Evolutionary conservation across 768 basidiomycete species (phyloP).

Genomic region (Rhodotorula taiwanensis): DNA sequence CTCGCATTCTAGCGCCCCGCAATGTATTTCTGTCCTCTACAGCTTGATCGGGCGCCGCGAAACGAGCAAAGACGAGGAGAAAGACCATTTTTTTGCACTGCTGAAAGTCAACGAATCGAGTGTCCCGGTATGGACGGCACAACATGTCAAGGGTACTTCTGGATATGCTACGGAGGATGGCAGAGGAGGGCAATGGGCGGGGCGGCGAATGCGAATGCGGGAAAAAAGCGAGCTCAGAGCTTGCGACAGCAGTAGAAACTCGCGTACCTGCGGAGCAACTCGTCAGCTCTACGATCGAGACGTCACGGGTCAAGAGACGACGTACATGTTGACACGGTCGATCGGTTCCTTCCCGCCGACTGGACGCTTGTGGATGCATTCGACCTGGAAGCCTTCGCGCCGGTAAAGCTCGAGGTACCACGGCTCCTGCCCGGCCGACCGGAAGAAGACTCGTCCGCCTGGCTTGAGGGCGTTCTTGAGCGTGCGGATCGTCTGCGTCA

Average conservation of each 20-base stretch:
- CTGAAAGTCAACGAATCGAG: too few species aligned
- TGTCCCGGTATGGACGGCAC: too few species aligned
- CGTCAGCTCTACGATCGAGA: rapidly evolving
- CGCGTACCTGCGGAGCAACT: conserved; percentile 35
- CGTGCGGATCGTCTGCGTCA: conserved; percentile 42
- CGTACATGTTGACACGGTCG: conserved; percentile 66
- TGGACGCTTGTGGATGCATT: conserved; percentile 53
- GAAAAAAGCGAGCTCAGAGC: too few species aligned
- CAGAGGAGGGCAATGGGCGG: too few species aligned
- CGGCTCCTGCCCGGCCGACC: conserved; percentile 46
- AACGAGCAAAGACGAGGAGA: too few species aligned
- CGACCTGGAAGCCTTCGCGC: conserved; percentile 37
- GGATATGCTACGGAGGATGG: too few species aligned
- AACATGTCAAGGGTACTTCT: too few species aligned
- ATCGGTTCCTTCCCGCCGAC: conserved; percentile 51
- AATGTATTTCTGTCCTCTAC: too few species aligned
- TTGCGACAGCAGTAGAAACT: conserved; percentile 33
- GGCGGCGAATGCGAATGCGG: too few species aligned
- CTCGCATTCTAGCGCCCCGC: too few species aligned
- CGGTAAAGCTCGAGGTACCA: conserved; percentile 40
- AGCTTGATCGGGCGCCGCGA: too few species aligned
- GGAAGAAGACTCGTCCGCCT: conserved; percentile 61
- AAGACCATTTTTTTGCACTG: too few species aligned
- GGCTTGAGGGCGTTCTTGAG: conserved; percentile 52
- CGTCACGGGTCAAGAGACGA: not conserved